These are phyloP conservation scores for Nicotiana obtusifolia DNA, from an alignment of 257 asterid species.

Conservation along the genomic window DNA sequence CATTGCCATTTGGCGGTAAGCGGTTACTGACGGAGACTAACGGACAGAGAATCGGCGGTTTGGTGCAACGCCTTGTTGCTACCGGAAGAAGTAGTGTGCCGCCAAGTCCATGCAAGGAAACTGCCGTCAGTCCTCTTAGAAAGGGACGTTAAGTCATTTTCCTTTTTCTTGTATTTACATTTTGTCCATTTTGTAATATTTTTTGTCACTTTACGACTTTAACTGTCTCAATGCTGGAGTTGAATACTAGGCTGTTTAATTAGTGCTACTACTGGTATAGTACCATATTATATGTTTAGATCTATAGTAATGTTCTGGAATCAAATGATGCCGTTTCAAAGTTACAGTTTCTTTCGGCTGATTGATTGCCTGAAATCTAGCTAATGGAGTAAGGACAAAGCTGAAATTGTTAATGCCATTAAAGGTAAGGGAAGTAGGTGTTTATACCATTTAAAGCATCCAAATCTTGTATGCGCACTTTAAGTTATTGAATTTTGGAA, in stretches of 20 bases:
- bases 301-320: neutral
- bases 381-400: neutral
- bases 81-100: conserved; percentile 75
- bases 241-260: neutral
- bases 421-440: neutral
- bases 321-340: neutral
- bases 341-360: neutral
- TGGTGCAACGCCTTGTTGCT: conserved; percentile 80
- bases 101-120: conserved; percentile 93
- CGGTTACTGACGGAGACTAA: conserved; percentile 81
- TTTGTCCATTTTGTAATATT: conserved; percentile 8
- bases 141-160: conserved; percentile 60
- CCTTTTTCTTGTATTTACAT: neutral
- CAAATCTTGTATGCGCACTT: neutral
- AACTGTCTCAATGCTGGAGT: neutral
- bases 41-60: conserved; percentile 57
- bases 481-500: neutral
- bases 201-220: neutral
- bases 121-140: conserved; percentile 71
- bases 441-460: neutral
- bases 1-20: conserved; percentile 89
- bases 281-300: neutral
- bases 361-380: conserved; percentile 1
- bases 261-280: neutral
- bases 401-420: neutral